Base-by-base conservation (phyloP, 1,284 basidiomycete genomes). In the Cryptococcus sp. region DNA sequence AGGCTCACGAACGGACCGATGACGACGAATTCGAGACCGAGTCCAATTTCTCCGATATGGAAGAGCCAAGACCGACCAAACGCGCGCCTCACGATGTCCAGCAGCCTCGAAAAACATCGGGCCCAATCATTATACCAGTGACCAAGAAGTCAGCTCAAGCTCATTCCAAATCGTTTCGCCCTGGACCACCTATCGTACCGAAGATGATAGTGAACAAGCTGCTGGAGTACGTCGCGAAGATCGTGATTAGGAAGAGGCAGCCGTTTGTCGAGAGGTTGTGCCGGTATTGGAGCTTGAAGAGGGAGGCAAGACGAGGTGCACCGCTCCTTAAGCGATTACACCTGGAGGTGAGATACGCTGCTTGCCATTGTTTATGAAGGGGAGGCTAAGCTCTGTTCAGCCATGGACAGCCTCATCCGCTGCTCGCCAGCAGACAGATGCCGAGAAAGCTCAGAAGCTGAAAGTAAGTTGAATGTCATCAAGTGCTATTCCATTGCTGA, bases 201-300 rank as follows among this genome's bases (percentile, higher is more conserved):
- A 71, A 77, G 10, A 76, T 81, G 62, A 80, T 85, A 43, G 77
- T 82, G 27, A 84, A 88, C 19, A 85, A 88, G 11, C 87, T 99
- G 43, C 68, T 88, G 35, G 83, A 86, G 47, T 96, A 99, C 71
- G 86, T 91, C 39, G 76, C 78, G 50, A 89, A 87, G 66, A 81
- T 96, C 49, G 82, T 78, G 39, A 80, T 97, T 1, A 82, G 88
- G 57, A 92, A 91, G 72, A 91, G 90, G 72, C 73, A 80, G 3
- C 87, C 89, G 38, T 90, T 95, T 54, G 79, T 98, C 4, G 84
- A 87, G 51, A 79, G 88, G 69, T 82, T 95, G 39, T 94, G 91
- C 67, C 85, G 87, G 66, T 99, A 97, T 74, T 99, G 95, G 95
- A 97, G 94, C 72, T 77, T 99, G 76, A 98, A 99, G 78, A 82